Percentiles rank a stretch among this genome's conserved stretches.
Conservation (phyloP, 208 protist species). For the Leishmania amazonensis region DNA sequence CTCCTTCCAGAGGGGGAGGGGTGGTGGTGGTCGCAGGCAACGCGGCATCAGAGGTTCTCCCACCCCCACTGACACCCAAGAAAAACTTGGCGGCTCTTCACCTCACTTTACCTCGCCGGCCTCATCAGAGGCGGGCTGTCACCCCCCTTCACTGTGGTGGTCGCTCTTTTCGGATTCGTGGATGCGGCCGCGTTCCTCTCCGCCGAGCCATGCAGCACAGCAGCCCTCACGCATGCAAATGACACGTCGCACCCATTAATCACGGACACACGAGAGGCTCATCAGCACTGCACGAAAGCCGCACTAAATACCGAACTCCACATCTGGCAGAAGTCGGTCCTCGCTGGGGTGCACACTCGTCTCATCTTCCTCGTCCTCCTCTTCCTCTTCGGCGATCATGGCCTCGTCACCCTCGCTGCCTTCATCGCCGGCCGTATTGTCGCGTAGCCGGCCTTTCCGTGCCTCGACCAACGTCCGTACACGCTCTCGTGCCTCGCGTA, state of each 20-base stretch:
- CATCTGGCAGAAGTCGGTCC: conserved; percentile 42
- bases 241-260: not conserved
- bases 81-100: not conserved
- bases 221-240: not conserved
- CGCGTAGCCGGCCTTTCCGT: not conserved
- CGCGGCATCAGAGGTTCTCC: not conserved
- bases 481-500: conserved; percentile 30
- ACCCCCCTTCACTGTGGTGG: not conserved
- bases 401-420: conserved; percentile 20
- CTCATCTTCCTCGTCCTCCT: conserved; percentile 27
- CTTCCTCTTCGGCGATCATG: not conserved
- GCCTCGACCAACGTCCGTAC: conserved; percentile 15
- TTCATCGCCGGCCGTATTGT: not conserved
- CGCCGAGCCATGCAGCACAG: not conserved
- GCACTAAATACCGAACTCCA: conserved; percentile 52
- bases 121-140: not conserved
- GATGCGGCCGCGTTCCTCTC: not conserved
- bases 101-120: not conserved
- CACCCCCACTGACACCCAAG: not conserved
- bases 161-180: not conserved
- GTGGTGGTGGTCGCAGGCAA: not conserved
- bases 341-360: not conserved
- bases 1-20: not conserved
- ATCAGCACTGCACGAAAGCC: not conserved
- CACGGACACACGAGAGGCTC: not conserved